Conservation (phyloP, 306 rosid species). For the Rubus idaeus region DNA sequence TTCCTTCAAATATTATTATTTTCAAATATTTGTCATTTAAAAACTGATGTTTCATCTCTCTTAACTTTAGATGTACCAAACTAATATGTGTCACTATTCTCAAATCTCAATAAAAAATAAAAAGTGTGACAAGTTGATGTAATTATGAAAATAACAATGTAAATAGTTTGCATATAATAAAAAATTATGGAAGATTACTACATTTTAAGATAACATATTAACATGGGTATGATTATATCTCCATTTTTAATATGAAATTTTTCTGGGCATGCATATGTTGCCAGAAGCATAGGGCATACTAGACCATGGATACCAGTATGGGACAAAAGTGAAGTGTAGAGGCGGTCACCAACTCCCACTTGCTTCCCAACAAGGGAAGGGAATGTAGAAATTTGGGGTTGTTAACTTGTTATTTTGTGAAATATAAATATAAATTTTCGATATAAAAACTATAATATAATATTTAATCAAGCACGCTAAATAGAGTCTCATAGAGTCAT, state of each 20-base stretch:
- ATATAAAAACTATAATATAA: not conserved
- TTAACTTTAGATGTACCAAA: not conserved
- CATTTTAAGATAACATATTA: not conserved
- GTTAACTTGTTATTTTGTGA: conserved; percentile 12
- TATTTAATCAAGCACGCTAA: conserved; percentile 1
- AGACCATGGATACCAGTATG: conserved; percentile 25
- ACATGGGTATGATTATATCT: not conserved
- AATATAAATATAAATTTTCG: not conserved
- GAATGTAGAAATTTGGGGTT: conserved; percentile 54
- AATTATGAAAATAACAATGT: not conserved
- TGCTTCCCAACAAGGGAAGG: conserved; percentile 60
- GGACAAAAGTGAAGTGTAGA: conserved; percentile 60
- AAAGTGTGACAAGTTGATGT: not conserved
- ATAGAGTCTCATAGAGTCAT: not conserved
- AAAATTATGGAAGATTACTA: not conserved
- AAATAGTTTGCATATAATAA: not conserved
- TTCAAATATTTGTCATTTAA: too few relatives aligned
- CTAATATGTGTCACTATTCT: not conserved
- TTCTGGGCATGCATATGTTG: conserved; percentile 10
- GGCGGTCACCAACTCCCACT: conserved; percentile 72
- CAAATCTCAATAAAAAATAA: not conserved
- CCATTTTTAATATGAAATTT: not conserved
- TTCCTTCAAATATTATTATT: too few relatives aligned
- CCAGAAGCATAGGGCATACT: conserved; percentile 14
- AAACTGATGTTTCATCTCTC: too few relatives aligned